Evolutionary conservation across 1,139 yeast genomes (phyloP), one percentile per base, ranked within the genome.

Genomic region (Taphrina wiesneri): DNA sequence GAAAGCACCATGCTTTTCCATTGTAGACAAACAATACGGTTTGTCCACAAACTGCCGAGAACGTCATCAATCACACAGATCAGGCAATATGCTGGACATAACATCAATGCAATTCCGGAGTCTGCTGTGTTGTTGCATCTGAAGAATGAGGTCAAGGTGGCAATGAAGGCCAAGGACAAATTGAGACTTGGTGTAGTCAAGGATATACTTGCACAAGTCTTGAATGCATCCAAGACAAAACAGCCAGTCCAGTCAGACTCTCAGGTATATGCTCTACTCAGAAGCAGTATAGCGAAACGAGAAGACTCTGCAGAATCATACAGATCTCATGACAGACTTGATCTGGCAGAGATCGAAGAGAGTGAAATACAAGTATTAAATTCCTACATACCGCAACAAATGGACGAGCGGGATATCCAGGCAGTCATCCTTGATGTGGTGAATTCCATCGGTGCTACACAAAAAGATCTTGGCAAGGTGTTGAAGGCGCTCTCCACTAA

Each of bases 291-390:
- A 2, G 56, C 59, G 15, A 65, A 65, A 52, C 51, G 64, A 23
- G 49, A 43, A 19, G 65, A 65, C 17, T 49, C 67, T 17, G 64
- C 64, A n/a, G 51, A 54, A 23, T 51, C 54, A 21, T 65, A 36
- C 45, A 56, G 63, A n/a, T 32, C 43, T 13, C 65, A 60, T 46
- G 64, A 53, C 15, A 56, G 67, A 25, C 30, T 34, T 23, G 67
- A 65, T 41, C 51, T 65, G 15, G 63, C 67, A 7, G 67, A 65
- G 32, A 45, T 43, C 15, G 67, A 65, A 65, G 64, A 65, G 32
- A 23, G 28, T 13, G 65, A 65, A 26, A 28, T 56, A 17, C 26
- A 36, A 41, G 51, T 59, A 5, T 39, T 65, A 39, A 39, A 56
- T 28, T 34, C 52, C 13, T 56, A 46, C 36, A 28, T 63, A 6